Percentiles rank a stretch among this genome's conserved stretches.
Conservation (phyloP, 352 stramenopile species). For the Phytophthora capsici region DNA sequence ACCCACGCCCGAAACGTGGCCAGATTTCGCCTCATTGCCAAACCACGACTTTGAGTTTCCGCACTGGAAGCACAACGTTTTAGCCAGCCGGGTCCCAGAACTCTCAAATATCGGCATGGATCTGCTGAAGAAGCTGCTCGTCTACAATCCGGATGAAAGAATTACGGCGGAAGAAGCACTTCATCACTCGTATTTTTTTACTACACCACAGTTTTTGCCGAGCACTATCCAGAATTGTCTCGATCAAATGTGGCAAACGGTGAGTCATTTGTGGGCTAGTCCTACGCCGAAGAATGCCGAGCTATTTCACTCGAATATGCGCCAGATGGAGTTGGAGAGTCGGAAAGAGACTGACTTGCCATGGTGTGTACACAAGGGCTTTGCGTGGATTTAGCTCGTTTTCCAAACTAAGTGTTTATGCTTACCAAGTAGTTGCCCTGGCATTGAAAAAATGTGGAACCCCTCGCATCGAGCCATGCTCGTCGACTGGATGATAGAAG, state of each 20-base stretch:
- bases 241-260: conserved; percentile 75
- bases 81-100: conserved; percentile 70
- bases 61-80: conserved; percentile 71
- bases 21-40: conserved; percentile 95
- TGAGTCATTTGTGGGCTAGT: conserved; percentile 49
- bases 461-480: conserved; percentile 90
- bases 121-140: conserved; percentile 74
- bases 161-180: conserved; percentile 85
- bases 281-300: conserved; percentile 74
- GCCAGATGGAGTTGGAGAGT: conserved; percentile 74
- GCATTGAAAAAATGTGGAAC: conserved; percentile 79
- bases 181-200: conserved; percentile 81
- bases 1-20: conserved; percentile 96
- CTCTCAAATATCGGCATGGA: conserved; percentile 79
- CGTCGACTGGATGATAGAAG: conserved; percentile 93
- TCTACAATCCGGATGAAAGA: conserved; percentile 75
- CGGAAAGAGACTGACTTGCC: conserved; percentile 89
- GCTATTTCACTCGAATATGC: conserved; percentile 81
- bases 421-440: conserved; percentile 25
- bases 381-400: too few species aligned
- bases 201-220: conserved; percentile 44
- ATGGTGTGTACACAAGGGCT: conserved; percentile 41
- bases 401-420: neutral
- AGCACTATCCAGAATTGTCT: conserved; percentile 75
- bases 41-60: conserved; percentile 96